Evolutionary conservation across 1,139 yeast species (phyloP).

Genomic region (Zygosaccharomyces pseudobailii): DNA sequence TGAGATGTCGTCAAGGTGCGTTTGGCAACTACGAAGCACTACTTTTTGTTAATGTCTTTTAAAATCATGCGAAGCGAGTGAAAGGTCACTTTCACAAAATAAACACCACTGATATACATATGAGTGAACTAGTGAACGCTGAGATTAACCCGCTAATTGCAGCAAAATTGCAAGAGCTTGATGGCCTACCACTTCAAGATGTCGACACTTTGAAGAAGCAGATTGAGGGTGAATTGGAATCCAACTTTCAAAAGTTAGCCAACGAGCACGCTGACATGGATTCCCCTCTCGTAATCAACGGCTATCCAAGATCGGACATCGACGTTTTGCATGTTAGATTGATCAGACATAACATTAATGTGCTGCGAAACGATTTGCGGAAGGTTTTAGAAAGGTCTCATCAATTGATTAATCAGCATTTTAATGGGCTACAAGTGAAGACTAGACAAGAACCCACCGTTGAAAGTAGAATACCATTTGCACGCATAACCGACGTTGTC

Average conservation of each 20-base stretch:
- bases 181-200: conserved; percentile 9
- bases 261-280: conserved; percentile 51
- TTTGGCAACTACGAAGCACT: too few relatives aligned
- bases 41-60: not conserved
- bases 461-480: conserved; percentile 48
- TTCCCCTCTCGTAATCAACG: conserved; percentile 68
- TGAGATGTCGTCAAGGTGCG: too few relatives aligned
- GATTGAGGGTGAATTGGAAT: conserved; percentile 21
- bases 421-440: conserved; percentile 22
- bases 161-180: conserved; percentile 3
- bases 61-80: not conserved
- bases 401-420: conserved; percentile 42
- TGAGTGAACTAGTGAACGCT: conserved; percentile 6
- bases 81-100: not conserved
- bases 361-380: conserved; percentile 64
- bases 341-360: conserved; percentile 58
- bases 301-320: conserved; percentile 80
- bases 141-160: conserved; percentile 7
- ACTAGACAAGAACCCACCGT: conserved; percentile 6
- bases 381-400: conserved; percentile 48
- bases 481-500: conserved; percentile 46
- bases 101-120: not conserved
- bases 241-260: conserved; percentile 13
- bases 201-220: conserved; percentile 15
- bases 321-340: conserved; percentile 66